Evolutionary conservation across 306 rosid species (phyloP).

Genomic region (Gynostemma pentaphyllum): DNA sequence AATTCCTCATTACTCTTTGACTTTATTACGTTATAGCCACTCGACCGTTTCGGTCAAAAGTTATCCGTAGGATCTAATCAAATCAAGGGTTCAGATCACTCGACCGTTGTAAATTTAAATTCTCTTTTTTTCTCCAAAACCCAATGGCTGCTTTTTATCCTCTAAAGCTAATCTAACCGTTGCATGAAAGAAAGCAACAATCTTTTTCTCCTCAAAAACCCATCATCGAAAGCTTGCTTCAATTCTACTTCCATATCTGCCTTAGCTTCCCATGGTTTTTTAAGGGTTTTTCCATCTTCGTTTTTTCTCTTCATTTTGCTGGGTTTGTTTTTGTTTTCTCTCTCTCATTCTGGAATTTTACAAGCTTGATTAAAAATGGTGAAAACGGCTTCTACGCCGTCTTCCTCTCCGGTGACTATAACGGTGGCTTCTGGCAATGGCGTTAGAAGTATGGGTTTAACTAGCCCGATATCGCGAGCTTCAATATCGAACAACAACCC

Average conservation of each 20-base stretch:
- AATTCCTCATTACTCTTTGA: neutral
- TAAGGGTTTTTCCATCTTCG: neutral
- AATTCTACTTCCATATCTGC: neutral
- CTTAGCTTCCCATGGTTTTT: neutral
- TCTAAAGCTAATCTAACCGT: conserved; percentile 46
- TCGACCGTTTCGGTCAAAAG: conserved; percentile 17
- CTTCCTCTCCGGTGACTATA: conserved; percentile 72
- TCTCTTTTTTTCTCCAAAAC: neutral
- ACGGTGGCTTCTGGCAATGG: conserved; percentile 59
- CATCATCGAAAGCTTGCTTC: neutral
- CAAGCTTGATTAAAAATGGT: conserved; percentile 24
- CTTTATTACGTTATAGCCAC: neutral
- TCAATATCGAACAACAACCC: conserved; percentile 58
- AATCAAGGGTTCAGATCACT: conserved; percentile 25
- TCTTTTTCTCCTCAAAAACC: neutral
- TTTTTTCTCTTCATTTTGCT: neutral
- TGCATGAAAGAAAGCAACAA: conserved; percentile 14
- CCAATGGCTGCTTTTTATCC: conserved; percentile 3
- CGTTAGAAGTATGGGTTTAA: conserved; percentile 52
- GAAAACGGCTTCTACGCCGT: conserved; percentile 44
- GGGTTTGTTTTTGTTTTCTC: neutral
- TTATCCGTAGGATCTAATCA: conserved; percentile 10
- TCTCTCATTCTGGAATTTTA: neutral
- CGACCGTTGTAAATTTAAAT: conserved; percentile 48
- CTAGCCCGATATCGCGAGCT: conserved; percentile 63